Evolutionary conservation across 805 yeast genomes (phyloP), one percentile per base, ranked within the genome.

Genomic region (Cyberlindnera bimundalis): DNA sequence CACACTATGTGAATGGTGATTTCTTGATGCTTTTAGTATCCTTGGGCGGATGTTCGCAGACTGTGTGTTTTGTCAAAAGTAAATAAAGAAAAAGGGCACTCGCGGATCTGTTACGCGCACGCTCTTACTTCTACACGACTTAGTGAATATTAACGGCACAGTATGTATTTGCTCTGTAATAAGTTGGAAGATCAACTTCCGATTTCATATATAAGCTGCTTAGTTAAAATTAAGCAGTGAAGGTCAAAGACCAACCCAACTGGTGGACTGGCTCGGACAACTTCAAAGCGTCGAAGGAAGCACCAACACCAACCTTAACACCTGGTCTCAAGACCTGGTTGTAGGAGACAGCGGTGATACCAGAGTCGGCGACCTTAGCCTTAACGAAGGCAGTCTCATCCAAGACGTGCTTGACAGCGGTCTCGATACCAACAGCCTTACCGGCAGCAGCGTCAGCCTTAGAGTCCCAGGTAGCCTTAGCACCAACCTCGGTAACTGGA

Each of bases 251-350:
- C 74, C 88, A 78, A 71, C 99, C 99, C 62, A 93, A 77, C 81
- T 93, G 90, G 82, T 93, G 99, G 62, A 93, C 96, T 52, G 96
- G 87, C 77, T 90, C 97, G 65, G 86, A 81, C 64, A 91, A 78
- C 70, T 91, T 85, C 70, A 90, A 79, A 60, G 97, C 95, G 70
- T 93, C 96, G 71, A 93, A 82, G 51, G 96, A 88, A 59, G 95
- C 85, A 78, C 99, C 99, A 53, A 93, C 78, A 68, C 99, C 99
- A 60, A 93, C 75, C 63, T 86, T 87, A 59, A 93, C 96, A 70
- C 97, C 97, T 48, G 95, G 95, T 76, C 91, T 86, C 68, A 93
- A 78, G 59, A 78, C 82, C 76, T 91, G 98, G 64, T 91, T 84
- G 83, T 90, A 93, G 51, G 96, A 77, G 60, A 93, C 73, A 53